Base-by-base conservation (phyloP, 495 filamentous ascomycete species). In the Aspergillus coremiiformis region DNA sequence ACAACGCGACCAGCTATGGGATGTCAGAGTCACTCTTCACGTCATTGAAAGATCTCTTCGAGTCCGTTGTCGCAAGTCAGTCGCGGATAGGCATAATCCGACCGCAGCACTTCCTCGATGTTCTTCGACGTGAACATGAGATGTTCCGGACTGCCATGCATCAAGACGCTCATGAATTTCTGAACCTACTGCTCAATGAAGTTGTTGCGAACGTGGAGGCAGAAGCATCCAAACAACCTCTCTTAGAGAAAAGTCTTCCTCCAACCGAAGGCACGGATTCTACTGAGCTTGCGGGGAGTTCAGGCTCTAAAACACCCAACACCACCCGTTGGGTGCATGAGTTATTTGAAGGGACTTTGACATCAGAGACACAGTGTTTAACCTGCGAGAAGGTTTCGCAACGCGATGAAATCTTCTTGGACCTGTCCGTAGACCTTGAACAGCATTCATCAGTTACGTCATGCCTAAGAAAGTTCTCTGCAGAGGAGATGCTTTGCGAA, bases 401-500 rank as follows among this genome's bases (percentile, higher is more conserved):
- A 58, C 78, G 93, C 59, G 92, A 98, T 62, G 93, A 98, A 66
- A 85, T 90, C 0, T 98, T 98, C 55, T 67, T 98, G 30, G 93
- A 98, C 67, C 76, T 98, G 26, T 96, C 94, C 5, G 95, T 98
- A 47, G 93, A 98, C 67, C 73, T 98, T 15, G 90, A 95, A 54
- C 86, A 96, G 61, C 90, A 98, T 67, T 89, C 91, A 3, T 97
- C 94, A 0, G 93, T 98, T 2, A 97, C 93, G 3, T 90, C 94
- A 12, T 98, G 93, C 66, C 72, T 98, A 47, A 80, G 87, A 27
- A 95, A 95, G 53, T 98, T 98, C 63, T 98, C 93, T 0, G 90
- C 90, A 29, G 93, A 96, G 58, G 93, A 98, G 69, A 96, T 96
- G 94, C 83, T 98, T 50, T 97, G 93, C 62, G 93, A 98, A 69